Conservation (phyloP, 805 yeast genomes). For the Teunomyces stri region DNA sequence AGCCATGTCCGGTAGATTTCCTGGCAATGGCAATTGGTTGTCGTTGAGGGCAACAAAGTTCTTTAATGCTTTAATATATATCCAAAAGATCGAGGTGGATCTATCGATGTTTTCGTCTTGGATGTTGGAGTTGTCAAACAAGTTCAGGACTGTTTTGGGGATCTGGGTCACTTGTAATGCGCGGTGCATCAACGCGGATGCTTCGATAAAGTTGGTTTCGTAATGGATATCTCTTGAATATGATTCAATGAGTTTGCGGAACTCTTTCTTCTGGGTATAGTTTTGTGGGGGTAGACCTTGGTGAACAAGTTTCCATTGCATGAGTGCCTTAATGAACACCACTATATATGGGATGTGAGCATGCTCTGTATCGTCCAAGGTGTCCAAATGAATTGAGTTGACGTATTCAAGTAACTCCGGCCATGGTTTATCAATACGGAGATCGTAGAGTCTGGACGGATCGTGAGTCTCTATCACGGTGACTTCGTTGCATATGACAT, state of each 20-base stretch:
- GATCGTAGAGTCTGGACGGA: constrained; percentile 58
- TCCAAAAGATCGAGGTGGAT: constrained; percentile 55
- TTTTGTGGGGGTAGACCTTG: constrained; percentile 30
- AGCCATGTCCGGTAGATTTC: constrained; percentile 85
- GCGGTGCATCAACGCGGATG: constrained; percentile 32
- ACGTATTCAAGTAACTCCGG: constrained; percentile 52
- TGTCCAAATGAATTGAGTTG: constrained; percentile 48
- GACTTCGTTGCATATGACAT: constrained; percentile 53
- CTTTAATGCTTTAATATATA: constrained; percentile 52
- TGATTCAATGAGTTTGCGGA: constrained; percentile 34
- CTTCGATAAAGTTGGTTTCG: constrained; percentile 47
- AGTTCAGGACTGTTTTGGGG: constrained; percentile 26
- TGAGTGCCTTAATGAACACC: constrained; percentile 54
- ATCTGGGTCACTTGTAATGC: constrained; percentile 36
- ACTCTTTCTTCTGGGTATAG: constrained; percentile 39
- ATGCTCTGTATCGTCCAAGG: constrained; percentile 41
- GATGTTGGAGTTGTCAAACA: constrained; percentile 22
- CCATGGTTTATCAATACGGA: constrained; percentile 75
- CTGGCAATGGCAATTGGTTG: constrained; percentile 63
- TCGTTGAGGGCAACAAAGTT: constrained; percentile 40
- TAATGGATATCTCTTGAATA: constrained; percentile 48
- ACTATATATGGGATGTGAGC: constrained; percentile 72
- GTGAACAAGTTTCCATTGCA: constrained; percentile 37
- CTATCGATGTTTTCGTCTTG: constrained; percentile 12
- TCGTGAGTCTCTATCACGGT: constrained; percentile 76